Evolutionary conservation across 2,329 filamentous ascomycete species (phyloP), one percentile per base, ranked within the genome.

Genomic region (Fusarium sp.): DNA sequence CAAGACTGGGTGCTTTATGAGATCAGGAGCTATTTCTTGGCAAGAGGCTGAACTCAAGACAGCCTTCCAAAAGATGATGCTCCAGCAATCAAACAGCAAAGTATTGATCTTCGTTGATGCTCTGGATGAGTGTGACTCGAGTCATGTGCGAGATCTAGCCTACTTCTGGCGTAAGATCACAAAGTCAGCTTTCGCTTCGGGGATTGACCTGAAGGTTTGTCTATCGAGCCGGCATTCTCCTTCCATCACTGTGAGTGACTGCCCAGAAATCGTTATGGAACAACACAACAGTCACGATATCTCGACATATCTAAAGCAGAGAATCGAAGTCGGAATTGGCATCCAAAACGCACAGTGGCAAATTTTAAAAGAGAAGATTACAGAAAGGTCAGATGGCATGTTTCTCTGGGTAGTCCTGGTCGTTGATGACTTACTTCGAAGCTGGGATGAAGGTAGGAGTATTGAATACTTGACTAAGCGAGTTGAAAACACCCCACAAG

Each of bases 61-160:
- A 9, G 27, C 78, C 8, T 22, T 78, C 29, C 14, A 15, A 30
- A 30, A 8, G 14, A 30, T 30, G 29, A 15, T 30, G 2, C 29
- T 30, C 14, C 14, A 30, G 29, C 29, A 30, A 30, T 30, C 29
- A 30, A 15, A 15, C 14, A 30, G 3, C 16, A 73, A 6, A 50
- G 49, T 80, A 8, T 73, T 63, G 55, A 18, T 81, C 2, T 79
- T 80, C 34, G 49, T 81, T 25, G 81, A 81, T 27, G 80, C 80
- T 0, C 52, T 82, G 2, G 79, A 82, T 57, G 80, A 82, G 57
- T 73, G 73, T 38, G 78, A 30, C 14, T 30, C 29, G 8, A 15
- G 14, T 30, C 6, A 3, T 30, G 8, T 40, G 18, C 34, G 34
- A 6, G 34, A 40, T n/a, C 16, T 40, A 40, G 34, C 34, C 34